Base-by-base conservation (phyloP, 2,329 filamentous ascomycete species). In the Nigrospora sphaerica region DNA sequence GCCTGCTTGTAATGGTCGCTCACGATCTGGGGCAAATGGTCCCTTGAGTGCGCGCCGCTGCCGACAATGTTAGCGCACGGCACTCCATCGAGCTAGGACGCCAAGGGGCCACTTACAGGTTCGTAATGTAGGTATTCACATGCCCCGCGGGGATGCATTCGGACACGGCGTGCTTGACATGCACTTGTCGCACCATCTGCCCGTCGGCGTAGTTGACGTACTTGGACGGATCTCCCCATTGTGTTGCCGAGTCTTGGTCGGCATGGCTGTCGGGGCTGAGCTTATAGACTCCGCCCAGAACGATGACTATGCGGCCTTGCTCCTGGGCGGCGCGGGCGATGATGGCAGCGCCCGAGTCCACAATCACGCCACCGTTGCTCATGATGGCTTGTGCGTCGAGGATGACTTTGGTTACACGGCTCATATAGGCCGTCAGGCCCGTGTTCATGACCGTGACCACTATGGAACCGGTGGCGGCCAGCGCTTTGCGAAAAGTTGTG, bases 371-470 rank as follows among this genome's bases (percentile, higher is more conserved):
- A 44, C 93, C 93, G 58, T 95, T 93, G 42, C 88, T 88, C 39
- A 95, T 81, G 28, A 98, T 88, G 4, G 87, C 85, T 59, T 91
- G 86, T 6, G 92, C 92, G 12, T 87, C 85, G 7, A 98, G 74
- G 42, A 98, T 87, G 50, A 98, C 92, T 70, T 96, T 96, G 74
- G 92, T 95, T 57, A 96, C 88, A 49, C 86, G 83, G 10, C 91
- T 87, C 88, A 98, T 97, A 58, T 97, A 87, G 1, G 91, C 90
- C 70, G 91, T 95, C 45, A 95, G 78, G 11, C 89, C 87, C 9
- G 83, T 85, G 65, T 95, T 91, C 38, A 88, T 83, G 46, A 97
- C 83, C 49, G 88, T 78, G 55, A 96, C 86, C 37, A 95, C 86
- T 1, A 81, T 85, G 46, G 95, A 86, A 23, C 91, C 91, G 33